A percentile compares a stretch with the other conserved stretches of the same genome.
phyloP scores from a whole-genome alignment of 148 eudicot species.

The Fagopyrum esculentum region DNA sequence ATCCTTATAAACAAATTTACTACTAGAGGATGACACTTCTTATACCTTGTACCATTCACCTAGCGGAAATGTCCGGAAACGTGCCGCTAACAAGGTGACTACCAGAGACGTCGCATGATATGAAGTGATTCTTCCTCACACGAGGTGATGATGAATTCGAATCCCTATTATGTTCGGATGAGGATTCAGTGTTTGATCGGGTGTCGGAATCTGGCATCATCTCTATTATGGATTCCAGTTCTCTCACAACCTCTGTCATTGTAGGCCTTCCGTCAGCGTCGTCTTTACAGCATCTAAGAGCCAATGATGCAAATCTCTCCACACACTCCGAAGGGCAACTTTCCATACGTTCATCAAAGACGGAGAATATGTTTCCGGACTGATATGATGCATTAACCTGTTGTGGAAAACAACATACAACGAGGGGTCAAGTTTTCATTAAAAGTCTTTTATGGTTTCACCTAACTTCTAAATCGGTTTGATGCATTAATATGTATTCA shows the following conservation, averaged over 20 bases:
- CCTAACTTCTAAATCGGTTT: neutral
- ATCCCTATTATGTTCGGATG: constrained; percentile 17
- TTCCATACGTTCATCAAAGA: constrained; percentile 65
- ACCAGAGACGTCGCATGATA: constrained; percentile 38
- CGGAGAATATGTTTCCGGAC: constrained; percentile 35
- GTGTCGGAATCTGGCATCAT: constrained; percentile 38
- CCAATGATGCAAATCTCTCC: constrained; percentile 52
- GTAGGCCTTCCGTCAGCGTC: constrained; percentile 58
- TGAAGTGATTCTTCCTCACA: constrained; percentile 16
- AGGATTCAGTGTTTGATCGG: constrained; percentile 19
- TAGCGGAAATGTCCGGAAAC: constrained; percentile 20
- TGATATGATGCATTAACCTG: constrained; percentile 53
- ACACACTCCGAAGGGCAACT: constrained; percentile 52
- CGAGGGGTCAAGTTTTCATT: no score
- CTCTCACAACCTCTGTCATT: constrained; percentile 77
- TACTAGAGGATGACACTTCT: neutral
- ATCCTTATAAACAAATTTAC: neutral
- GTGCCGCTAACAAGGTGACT: constrained; percentile 41
- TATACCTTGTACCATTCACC: neutral
- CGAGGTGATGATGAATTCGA: constrained; percentile 15
- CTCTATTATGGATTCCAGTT: constrained; percentile 46
- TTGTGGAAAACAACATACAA: neutral
- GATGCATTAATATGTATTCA: no score
- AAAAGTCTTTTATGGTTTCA: no score
- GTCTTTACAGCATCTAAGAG: constrained; percentile 52